phyloP scores from a whole-genome alignment of 768 basidiomycete genomes.

The Rhodotorula paludigena region DNA sequence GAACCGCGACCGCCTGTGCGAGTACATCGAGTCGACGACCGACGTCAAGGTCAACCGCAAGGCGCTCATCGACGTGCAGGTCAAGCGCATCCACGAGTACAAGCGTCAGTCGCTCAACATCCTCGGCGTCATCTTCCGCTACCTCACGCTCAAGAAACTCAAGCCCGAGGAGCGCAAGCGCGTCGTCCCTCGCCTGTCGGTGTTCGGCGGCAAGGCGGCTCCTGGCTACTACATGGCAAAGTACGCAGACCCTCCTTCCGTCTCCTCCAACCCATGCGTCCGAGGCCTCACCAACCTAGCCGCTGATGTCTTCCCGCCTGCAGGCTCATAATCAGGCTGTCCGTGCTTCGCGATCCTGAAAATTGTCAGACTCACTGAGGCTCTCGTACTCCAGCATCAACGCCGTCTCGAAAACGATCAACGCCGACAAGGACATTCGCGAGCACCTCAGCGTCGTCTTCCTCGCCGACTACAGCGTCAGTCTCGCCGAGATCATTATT shows the following conservation, averaged over 20 bases:
- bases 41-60: conserved; percentile 62
- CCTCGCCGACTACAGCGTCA: conserved; percentile 80
- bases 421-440: conserved; percentile 71
- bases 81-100: conserved; percentile 87
- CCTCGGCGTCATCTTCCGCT: conserved; percentile 69
- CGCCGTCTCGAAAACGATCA: conserved; percentile 67
- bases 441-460: conserved; percentile 84
- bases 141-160: conserved; percentile 51
- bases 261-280: too few relatives aligned
- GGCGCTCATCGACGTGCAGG: conserved; percentile 83
- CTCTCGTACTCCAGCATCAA: too few relatives aligned
- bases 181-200: conserved; percentile 70
- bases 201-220: conserved; percentile 97
- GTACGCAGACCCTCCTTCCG: neutral
- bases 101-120: conserved; percentile 96
- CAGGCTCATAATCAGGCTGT: too few relatives aligned
- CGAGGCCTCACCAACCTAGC: too few relatives aligned
- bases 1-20: conserved; percentile 83
- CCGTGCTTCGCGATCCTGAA: too few relatives aligned
- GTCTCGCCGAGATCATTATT: conserved; percentile 47
- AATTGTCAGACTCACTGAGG: too few relatives aligned
- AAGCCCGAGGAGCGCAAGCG: conserved; percentile 72
- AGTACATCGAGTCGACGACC: conserved; percentile 65
- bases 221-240: conserved; percentile 54
- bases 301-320: too few relatives aligned